Conservation (phyloP, 306 rosid genomes). For the Crataegus laevigata region DNA sequence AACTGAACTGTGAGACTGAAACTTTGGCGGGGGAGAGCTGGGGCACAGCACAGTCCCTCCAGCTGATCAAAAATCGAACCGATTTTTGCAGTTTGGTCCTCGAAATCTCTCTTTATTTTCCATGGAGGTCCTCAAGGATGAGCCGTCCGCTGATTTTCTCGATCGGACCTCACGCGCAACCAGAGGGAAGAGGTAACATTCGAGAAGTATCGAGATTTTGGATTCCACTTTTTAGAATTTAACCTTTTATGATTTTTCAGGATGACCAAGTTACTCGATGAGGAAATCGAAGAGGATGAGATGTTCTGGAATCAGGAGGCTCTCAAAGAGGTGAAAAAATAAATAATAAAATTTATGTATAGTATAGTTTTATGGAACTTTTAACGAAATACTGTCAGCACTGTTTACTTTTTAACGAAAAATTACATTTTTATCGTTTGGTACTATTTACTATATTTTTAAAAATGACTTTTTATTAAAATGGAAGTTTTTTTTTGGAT, state of each 20-base stretch:
- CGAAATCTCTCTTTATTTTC: neutral
- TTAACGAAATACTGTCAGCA: too few species aligned
- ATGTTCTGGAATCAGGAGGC: constrained; percentile 90
- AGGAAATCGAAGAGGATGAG: constrained; percentile 71
- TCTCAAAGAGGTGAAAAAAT: constrained; percentile 52
- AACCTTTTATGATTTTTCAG: neutral
- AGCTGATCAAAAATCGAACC: neutral
- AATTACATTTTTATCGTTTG: too few species aligned
- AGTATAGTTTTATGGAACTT: too few species aligned
- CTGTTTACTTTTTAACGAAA: too few species aligned
- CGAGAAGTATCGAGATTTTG: neutral
- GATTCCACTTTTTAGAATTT: neutral
- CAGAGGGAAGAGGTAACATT: constrained; percentile 55
- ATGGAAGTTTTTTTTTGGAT: too few species aligned
- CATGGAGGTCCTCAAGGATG: constrained; percentile 36
- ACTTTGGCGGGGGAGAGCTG: neutral
- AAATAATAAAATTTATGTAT: too few species aligned
- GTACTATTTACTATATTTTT: too few species aligned
- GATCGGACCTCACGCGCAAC: constrained; percentile 65
- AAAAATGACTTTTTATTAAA: too few species aligned
- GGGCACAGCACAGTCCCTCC: neutral
- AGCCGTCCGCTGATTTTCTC: constrained; percentile 20
- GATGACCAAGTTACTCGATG: constrained; percentile 65
- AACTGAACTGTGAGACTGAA: neutral
- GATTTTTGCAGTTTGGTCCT: neutral